phyloP scores from a whole-genome alignment of 805 yeast genomes.

The Ascoidea tarda region DNA sequence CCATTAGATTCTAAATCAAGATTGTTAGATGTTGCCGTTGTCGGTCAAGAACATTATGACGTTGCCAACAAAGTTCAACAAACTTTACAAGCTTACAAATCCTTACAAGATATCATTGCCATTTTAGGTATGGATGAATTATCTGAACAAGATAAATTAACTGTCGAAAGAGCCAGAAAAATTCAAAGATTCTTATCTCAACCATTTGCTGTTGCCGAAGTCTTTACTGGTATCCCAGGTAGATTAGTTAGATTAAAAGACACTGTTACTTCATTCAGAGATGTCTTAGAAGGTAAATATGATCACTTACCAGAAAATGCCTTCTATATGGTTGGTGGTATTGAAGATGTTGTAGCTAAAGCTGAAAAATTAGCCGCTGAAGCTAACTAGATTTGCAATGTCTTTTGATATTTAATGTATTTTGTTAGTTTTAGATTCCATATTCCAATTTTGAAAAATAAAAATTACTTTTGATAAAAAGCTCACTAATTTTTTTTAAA shows the following conservation, averaged over 20 bases:
- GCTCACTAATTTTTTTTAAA: too few relatives aligned
- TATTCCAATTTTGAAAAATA: not conserved
- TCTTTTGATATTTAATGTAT: not conserved
- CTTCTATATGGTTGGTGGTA: conserved; percentile 99
- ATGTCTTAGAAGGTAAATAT: conserved; percentile 95
- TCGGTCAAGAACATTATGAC: conserved; percentile 97
- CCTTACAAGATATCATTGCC: conserved; percentile 99
- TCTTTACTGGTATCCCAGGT: conserved; percentile 99
- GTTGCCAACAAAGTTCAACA: conserved; percentile 93
- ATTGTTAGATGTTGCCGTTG: conserved; percentile 92
- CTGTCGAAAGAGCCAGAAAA: conserved; percentile 99
- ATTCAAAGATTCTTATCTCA: conserved; percentile 99
- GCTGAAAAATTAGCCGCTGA: conserved; percentile 98
- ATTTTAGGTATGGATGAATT: conserved; percentile 99
- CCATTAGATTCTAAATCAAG: conserved; percentile 99
- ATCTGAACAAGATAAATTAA: conserved; percentile 95
- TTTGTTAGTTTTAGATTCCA: not conserved
- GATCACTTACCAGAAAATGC: conserved; percentile 98
- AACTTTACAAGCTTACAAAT: conserved; percentile 98
- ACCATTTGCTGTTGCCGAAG: conserved; percentile 99
- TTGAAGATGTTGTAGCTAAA: conserved; percentile 96
- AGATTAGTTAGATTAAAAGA: conserved; percentile 94
- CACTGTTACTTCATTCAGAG: conserved; percentile 90
- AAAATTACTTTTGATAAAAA: too few relatives aligned
- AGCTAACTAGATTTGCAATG: conserved; percentile 33